A percentile compares a stretch with the other conserved stretches of the same genome.
Conservation (phyloP, 805 yeast genomes). For the Suhomyces emberorum region DNA sequence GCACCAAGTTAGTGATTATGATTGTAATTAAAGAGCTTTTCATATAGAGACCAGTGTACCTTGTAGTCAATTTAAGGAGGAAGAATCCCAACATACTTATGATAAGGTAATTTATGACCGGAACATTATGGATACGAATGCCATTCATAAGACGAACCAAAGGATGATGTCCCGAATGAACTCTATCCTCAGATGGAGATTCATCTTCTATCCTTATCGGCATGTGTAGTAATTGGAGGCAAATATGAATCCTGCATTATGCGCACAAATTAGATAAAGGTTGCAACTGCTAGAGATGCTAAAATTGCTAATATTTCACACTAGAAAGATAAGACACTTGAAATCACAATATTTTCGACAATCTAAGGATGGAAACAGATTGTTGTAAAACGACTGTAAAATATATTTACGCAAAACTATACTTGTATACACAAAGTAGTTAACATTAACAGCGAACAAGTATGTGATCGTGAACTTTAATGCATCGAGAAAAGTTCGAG, state of each 20-base stretch:
- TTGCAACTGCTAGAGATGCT: conserved; percentile 2
- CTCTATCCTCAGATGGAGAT: background rate
- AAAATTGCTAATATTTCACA: too few relatives aligned
- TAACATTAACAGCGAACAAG: too few relatives aligned
- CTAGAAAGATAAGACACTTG: too few relatives aligned
- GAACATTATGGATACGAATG: conserved; percentile 45
- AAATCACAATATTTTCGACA: too few relatives aligned
- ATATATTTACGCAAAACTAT: too few relatives aligned
- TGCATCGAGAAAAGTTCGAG: too few relatives aligned
- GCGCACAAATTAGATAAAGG: background rate
- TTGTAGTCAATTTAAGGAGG: conserved; percentile 51
- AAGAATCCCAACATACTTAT: conserved; percentile 47
- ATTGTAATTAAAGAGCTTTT: conserved; percentile 71
- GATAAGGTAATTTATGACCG: conserved; percentile 54
- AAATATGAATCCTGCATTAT: too few relatives aligned
- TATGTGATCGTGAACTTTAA: too few relatives aligned
- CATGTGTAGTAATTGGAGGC: conserved; percentile 12
- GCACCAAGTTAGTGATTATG: conserved; percentile 70
- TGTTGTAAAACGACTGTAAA: too few relatives aligned
- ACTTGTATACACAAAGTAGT: too few relatives aligned
- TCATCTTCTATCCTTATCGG: conserved; percentile 21
- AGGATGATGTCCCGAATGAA: background rate
- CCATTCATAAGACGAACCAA: conserved; percentile 24
- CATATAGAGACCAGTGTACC: conserved; percentile 59
- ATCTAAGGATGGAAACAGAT: too few relatives aligned